phyloP scores from a whole-genome alignment of 2,329 filamentous ascomycete species.

The Tolypocladium album region DNA sequence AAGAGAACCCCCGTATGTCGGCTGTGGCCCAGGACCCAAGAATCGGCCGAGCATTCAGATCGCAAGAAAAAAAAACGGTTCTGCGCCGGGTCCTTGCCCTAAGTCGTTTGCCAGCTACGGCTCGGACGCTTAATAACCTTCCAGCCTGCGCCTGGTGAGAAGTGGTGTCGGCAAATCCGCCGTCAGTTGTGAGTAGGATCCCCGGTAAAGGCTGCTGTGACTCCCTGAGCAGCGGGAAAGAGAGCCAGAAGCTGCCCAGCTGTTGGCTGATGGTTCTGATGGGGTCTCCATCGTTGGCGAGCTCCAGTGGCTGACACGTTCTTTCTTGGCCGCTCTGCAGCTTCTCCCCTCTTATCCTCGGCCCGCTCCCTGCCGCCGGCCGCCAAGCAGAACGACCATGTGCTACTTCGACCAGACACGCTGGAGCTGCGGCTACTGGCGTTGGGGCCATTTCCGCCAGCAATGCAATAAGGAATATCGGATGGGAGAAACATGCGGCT shows the following conservation, averaged over 20 bases:
- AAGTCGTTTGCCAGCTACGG: not conserved
- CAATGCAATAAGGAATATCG: conserved; percentile 94
- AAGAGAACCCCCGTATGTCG: not conserved
- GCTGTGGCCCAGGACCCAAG: not conserved
- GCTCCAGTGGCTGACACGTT: conserved; percentile 8
- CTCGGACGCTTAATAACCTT: not conserved
- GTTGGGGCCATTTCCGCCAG: conserved; percentile 86
- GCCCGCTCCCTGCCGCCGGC: not conserved
- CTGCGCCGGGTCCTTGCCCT: not conserved
- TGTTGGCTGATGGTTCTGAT: not conserved
- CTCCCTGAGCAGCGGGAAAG: not conserved
- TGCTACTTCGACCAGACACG: conserved; percentile 92
- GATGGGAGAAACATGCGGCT: conserved; percentile 90
- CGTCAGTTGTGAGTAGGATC: not conserved
- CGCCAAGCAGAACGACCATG: conserved; percentile 42
- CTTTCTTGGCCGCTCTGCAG: conserved; percentile 7
- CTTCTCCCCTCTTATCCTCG: not conserved
- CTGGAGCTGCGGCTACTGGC: conserved; percentile 82
- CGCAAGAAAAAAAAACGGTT: not conserved
- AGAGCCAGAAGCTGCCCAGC: not conserved
- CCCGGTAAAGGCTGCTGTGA: not conserved
- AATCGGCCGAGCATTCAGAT: not conserved
- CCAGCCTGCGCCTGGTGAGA: not conserved
- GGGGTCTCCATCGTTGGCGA: conserved; percentile 4
- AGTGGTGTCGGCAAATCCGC: not conserved